Percentiles rank a stretch among this genome's conserved stretches.
Conservation (phyloP, 2,329 filamentous ascomycete species). For the Nothomitra cinnamomea region DNA sequence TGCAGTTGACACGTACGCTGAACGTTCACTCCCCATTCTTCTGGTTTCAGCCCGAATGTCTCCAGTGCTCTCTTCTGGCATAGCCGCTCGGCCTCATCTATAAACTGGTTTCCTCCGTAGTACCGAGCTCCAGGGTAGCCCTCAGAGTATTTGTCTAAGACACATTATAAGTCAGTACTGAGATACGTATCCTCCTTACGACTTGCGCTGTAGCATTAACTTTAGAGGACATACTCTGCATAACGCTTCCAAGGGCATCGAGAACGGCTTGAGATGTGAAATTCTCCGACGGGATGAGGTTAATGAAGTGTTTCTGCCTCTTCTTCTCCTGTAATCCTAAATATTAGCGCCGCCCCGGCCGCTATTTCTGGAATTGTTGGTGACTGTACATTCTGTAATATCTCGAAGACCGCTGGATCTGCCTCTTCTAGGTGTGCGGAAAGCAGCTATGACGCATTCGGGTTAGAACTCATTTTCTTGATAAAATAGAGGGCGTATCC, state of each 20-base stretch:
- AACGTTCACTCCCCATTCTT: constrained; percentile 94
- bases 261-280: constrained; percentile 87
- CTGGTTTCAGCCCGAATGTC: constrained; percentile 65
- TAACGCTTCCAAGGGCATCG: constrained; percentile 80
- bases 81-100: constrained; percentile 74
- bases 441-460: constrained; percentile 1
- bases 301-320: constrained; percentile 96
- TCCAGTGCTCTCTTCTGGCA: constrained; percentile 84
- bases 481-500: neutral
- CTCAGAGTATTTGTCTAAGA: constrained; percentile 88
- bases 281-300: constrained; percentile 89
- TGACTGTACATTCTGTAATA: constrained; percentile 2
- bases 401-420: constrained; percentile 5
- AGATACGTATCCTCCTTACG: constrained; percentile 11
- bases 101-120: constrained; percentile 93
- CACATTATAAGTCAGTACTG: constrained; percentile 14
- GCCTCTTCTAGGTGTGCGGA: constrained; percentile 6
- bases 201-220: neutral
- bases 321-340: constrained; percentile 59
- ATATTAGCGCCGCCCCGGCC: neutral
- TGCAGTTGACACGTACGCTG: constrained; percentile 41
- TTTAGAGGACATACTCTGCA: constrained; percentile 59
- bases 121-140: constrained; percentile 93
- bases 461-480: neutral
- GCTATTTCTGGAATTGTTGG: neutral